Percentiles rank a stretch among this genome's conserved stretches.
phyloP scores from a whole-genome alignment of 345 rosid genomes.

The Gossypium longicalyx region DNA sequence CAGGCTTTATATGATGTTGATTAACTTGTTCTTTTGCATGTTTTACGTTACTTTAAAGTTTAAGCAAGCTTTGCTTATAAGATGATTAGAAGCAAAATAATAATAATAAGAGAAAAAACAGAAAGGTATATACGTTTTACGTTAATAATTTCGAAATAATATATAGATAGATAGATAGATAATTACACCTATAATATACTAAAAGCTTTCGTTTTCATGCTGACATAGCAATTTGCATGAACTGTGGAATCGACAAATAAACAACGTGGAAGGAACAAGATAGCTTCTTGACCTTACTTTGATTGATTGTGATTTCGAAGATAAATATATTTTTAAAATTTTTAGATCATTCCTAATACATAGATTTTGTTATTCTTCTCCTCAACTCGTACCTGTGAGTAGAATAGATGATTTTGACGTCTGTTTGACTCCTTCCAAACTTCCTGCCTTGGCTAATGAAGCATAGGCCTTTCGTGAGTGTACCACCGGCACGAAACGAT shows the following conservation, averaged over 20 bases:
- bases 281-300: neutral
- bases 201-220: neutral
- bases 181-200: no score
- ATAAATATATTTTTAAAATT: no score
- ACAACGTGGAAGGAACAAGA: neutral
- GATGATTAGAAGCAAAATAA: neutral
- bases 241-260: neutral
- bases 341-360: no score
- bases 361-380: no score
- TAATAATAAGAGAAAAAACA: neutral
- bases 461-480: no score
- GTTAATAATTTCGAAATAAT: neutral
- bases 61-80: neutral
- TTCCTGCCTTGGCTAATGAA: no score
- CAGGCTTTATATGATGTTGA: neutral
- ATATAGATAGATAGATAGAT: no score
- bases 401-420: no score
- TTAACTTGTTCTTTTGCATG: neutral
- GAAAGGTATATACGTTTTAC: neutral
- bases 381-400: no score
- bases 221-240: neutral
- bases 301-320: neutral
- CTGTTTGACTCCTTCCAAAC: no score
- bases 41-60: neutral
- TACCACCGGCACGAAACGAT: no score